Evolutionary conservation across 495 filamentous ascomycete species (phyloP), one percentile per base, ranked within the genome.

Genomic region (Bacidia rubella): DNA sequence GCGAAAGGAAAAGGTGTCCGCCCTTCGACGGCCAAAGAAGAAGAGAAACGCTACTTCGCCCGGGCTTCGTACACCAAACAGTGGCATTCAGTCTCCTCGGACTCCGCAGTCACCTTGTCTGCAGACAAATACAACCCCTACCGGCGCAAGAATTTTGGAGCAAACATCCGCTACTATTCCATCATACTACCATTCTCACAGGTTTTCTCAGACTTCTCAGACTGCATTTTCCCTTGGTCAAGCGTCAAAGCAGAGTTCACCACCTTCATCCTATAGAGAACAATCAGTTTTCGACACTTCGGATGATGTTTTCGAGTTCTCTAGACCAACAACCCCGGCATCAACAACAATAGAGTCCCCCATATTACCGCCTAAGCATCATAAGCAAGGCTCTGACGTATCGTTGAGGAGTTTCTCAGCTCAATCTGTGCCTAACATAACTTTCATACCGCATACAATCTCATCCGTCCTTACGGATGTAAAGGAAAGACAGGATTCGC

Each of bases 211-310:
- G 44, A 82, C 83, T 7, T 72, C 71, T 22, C 68, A 68, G 42
- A 63, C 64, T 10, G 71, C 72, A 4, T 78, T 82, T n/a, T 80
- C 83, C 19, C 73, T 77, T 55, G 68, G 75, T 2, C 59, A 74
- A 0, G 87, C 86, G 10, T 90, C 90, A 0, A 68, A 81, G n/a
- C 80, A 88, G 2, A 88, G 79, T 61, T 95, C 90, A 2, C 90
- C 90, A 2, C 75, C 74, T 22, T 90, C 87, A 2, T 79, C 74
- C 15, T 82, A 80, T 61, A 76, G 81, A 12, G 79, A 79, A 20
- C 84, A 86, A 7, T 83, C 79, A 0, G 68, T 95, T 42, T 95
- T 94, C 59, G 90, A 96, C 59, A 72, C 78, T 5, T 63, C 71
- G 20, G 74, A 80, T 51, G 69, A 75, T 43, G 65, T 65, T 9